Base-by-base conservation (phyloP, 768 basidiomycete species). In the Naganishia vaughanmartiniae region DNA sequence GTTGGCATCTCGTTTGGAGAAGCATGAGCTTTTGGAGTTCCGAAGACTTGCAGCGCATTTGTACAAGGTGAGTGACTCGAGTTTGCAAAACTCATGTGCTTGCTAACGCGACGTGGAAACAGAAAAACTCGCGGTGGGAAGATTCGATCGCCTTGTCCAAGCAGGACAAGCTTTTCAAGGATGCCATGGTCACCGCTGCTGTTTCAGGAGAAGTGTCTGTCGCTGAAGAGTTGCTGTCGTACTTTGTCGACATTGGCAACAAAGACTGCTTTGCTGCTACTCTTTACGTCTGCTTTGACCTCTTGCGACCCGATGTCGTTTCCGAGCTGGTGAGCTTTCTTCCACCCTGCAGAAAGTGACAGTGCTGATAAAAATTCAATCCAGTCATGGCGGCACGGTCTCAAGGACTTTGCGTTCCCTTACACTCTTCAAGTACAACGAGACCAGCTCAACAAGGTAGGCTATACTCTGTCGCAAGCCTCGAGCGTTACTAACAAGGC, bases 211-310 rank as follows among this genome's bases (percentile, higher is more conserved):
- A 87, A n/a, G 89, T 86, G 2, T 91, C 96, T 69, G 90, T 98
- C 36, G 91, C 93, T 4, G 95, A 99, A 81, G 96, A 98, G 63
- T 85, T 98, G 21, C 84, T 98, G 30, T 89, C 89, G 4, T 98
- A 98, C 84, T 99, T 98, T 79, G 93, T 96, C 69, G 91, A 93
- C 82, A 97, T 99, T 74, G 96, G 96, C 39, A 95, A 95, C 86
- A 94, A 93, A 83, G 96, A 99, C 79, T 95, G 93, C 82, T 99
- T 95, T 81, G 90, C 92, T 0, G 92, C 90, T 0, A 84, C 90
- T 73, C 87, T 98, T 28, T 98, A 88, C 75, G 86, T 90, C 65
- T 96, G 93, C 84, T 99, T 93, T 84, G 95, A 99, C 82, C 85
- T 98, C n/a, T 83, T 98, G 66, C 89, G 92, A 54, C 87, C 93